Evolutionary conservation across 2,329 filamentous ascomycete species (phyloP).

Genomic region (Curvularia hawaiiensis): DNA sequence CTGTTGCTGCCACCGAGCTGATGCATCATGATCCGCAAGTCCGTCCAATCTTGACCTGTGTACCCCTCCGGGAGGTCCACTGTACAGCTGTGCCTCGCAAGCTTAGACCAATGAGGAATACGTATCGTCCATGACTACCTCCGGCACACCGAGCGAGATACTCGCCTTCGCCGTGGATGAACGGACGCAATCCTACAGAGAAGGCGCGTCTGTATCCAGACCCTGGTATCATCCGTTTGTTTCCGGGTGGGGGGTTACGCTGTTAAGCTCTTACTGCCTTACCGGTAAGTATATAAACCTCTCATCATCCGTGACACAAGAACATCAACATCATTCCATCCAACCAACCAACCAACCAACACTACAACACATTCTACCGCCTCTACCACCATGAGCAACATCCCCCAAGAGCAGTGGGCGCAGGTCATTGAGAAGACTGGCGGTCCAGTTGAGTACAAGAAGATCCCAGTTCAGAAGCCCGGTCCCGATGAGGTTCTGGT

Average conservation of each 20-base stretch:
- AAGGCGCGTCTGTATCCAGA: slow-evolving; percentile 16
- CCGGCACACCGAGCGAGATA: slow-evolving; percentile 34
- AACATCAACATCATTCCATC: slow-evolving; percentile 15
- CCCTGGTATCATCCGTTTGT: slow-evolving; percentile 11
- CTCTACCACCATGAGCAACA: slow-evolving; percentile 54
- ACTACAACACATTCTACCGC: background rate
- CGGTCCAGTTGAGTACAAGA: slow-evolving; percentile 72
- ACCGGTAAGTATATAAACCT: slow-evolving; percentile 29
- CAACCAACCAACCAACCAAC: too few relatives aligned
- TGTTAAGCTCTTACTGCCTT: slow-evolving; percentile 12
- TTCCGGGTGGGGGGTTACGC: slow-evolving; percentile 21
- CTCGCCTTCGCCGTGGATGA: slow-evolving; percentile 27
- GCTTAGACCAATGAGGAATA: slow-evolving; percentile 18
- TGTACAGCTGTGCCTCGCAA: slow-evolving; percentile 11
- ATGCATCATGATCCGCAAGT: slow-evolving; percentile 42
- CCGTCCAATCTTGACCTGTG: slow-evolving; percentile 19
- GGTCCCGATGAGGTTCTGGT: slow-evolving; percentile 89
- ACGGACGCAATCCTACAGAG: slow-evolving; percentile 22
- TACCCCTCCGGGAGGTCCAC: slow-evolving; percentile 34
- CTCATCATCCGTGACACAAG: slow-evolving; percentile 2
- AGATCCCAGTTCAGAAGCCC: slow-evolving; percentile 80
- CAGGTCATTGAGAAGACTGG: slow-evolving; percentile 86
- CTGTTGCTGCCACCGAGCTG: slow-evolving; percentile 33
- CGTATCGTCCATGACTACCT: slow-evolving; percentile 7
- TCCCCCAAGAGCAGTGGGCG: slow-evolving; percentile 88